phyloP scores from a whole-genome alignment of 768 basidiomycete species.

The Rhodotorula toruloides region DNA sequence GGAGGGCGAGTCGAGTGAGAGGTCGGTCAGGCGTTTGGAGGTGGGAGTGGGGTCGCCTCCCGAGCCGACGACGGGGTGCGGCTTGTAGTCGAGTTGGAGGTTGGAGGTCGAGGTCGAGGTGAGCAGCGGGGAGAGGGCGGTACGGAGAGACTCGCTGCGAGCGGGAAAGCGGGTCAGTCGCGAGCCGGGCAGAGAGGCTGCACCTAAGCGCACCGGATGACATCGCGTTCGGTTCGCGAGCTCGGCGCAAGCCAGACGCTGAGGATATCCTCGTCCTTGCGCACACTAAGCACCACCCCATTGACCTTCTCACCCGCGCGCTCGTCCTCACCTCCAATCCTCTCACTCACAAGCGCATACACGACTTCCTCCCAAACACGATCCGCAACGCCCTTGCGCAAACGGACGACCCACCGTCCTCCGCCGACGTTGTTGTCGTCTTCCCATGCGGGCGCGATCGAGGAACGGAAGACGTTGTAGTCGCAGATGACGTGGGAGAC shows the following conservation, averaged over 20 bases:
- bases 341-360: constrained; percentile 34
- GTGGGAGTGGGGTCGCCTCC: background rate
- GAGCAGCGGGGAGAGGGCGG: constrained; percentile 28
- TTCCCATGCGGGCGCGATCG: constrained; percentile 90
- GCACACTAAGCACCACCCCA: constrained; percentile 88
- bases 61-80: constrained; percentile 29
- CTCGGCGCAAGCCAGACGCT: constrained; percentile 87
- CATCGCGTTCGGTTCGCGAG: constrained; percentile 66
- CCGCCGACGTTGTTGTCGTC: constrained; percentile 80
- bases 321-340: constrained; percentile 26
- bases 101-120: constrained; percentile 12
- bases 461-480: constrained; percentile 82
- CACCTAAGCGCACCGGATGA: constrained; percentile 63
- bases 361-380: constrained; percentile 79
- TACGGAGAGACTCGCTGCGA: constrained; percentile 27
- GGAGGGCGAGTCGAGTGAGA: background rate
- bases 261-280: constrained; percentile 89
- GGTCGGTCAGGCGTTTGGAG: background rate
- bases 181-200: too few relatives aligned
- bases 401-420: constrained; percentile 91
- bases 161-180: background rate
- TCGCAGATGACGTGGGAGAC: constrained; percentile 53
- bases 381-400: constrained; percentile 84
- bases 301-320: constrained; percentile 58
- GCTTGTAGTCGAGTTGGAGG: constrained; percentile 40